Conservation (phyloP, 2,329 filamentous ascomycete genomes). For the Sporothrix inflata region DNA sequence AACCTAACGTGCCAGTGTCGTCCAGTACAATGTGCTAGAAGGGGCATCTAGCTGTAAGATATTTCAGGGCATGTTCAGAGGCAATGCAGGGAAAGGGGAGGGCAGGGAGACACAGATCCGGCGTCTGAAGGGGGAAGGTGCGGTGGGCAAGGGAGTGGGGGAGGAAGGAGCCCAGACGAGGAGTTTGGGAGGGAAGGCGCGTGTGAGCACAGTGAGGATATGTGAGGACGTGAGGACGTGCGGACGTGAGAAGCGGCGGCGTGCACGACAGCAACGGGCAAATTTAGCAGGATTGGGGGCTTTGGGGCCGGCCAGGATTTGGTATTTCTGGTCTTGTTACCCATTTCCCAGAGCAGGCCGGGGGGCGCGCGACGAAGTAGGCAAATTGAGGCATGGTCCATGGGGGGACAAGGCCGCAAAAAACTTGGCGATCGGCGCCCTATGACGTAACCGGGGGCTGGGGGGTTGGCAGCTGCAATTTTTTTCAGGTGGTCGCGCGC, state of each 20-base stretch:
- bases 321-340: not conserved
- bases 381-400: constrained; percentile 20
- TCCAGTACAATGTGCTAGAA: not conserved
- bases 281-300: constrained; percentile 12
- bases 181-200: not conserved
- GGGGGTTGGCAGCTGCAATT: constrained; percentile 15
- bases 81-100: not conserved
- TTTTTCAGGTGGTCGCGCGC: constrained; percentile 11
- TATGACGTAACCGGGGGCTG: constrained; percentile 33
- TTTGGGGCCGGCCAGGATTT: constrained; percentile 3
- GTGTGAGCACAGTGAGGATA: not conserved
- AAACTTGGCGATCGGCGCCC: constrained; percentile 29
- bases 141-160: not conserved
- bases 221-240: not conserved
- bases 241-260: not conserved
- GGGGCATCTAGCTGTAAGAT: not conserved
- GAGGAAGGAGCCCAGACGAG: not conserved
- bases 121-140: constrained; percentile 4
- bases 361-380: constrained; percentile 9
- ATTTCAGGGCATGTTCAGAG: not conserved
- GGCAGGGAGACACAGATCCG: not conserved
- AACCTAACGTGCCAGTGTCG: not conserved
- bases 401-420: constrained; percentile 6
- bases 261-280: not conserved
- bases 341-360: not conserved